Percentiles rank a stretch among this genome's conserved stretches.
Evolutionary conservation across 768 basidiomycete species (phyloP).

Genomic region (Podaxis sp.): DNA sequence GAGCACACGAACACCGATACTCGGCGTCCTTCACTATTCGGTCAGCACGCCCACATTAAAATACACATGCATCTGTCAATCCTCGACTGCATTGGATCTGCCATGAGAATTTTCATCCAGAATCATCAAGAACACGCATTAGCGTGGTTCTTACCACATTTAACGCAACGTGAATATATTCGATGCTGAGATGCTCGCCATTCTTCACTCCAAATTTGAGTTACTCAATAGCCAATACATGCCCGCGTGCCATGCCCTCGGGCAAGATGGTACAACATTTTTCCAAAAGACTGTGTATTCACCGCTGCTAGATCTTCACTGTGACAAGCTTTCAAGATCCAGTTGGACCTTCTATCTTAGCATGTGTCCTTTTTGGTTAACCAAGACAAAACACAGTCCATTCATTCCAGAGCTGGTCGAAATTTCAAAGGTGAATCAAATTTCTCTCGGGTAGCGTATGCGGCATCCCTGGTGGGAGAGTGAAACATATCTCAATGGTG

Average conservation of each 20-base stretch:
- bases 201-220: too few relatives aligned
- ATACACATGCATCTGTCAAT: neutral
- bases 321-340: too few relatives aligned
- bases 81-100: neutral
- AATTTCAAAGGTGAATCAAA: neutral
- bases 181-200: neutral
- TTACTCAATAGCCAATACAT: too few relatives aligned
- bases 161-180: neutral
- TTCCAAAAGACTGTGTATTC: too few relatives aligned
- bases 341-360: too few relatives aligned
- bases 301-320: too few relatives aligned
- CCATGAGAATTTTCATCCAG: neutral
- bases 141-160: neutral
- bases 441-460: neutral
- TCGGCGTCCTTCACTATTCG: neutral
- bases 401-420: neutral
- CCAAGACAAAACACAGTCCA: too few relatives aligned
- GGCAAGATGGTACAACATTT: too few relatives aligned
- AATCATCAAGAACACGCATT: neutral
- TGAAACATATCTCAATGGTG: neutral
- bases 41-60: neutral
- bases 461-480: neutral
- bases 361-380: too few relatives aligned
- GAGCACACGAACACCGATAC: neutral
- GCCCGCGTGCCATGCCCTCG: too few relatives aligned